Conservation (phyloP, 352 stramenopile species). For the Phytophthora meadii region DNA sequence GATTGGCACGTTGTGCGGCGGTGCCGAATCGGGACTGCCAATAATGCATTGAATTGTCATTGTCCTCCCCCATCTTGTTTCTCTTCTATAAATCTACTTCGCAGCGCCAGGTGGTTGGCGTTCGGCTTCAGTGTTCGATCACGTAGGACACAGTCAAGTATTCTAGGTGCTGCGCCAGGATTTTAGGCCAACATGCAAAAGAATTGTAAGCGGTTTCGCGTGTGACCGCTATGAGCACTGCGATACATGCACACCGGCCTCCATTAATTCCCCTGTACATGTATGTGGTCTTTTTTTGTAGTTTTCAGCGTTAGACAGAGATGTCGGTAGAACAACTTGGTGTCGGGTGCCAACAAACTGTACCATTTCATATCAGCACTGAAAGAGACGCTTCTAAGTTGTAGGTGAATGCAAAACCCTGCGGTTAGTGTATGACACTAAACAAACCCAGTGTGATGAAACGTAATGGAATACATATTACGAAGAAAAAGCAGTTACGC, state of each 20-base stretch:
- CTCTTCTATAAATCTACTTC: constrained; percentile 23
- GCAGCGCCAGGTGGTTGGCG: constrained; percentile 11
- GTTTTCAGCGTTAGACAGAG: no score
- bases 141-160: constrained; percentile 22
- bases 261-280: no score
- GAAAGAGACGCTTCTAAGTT: no score
- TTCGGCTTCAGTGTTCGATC: constrained; percentile 13
- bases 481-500: constrained; percentile 33
- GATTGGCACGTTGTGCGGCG: constrained; percentile 3
- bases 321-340: no score
- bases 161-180: constrained; percentile 1
- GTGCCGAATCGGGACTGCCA: background rate
- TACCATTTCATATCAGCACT: no score
- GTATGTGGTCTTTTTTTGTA: no score
- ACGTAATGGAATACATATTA: constrained; percentile 37
- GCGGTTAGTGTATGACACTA: background rate
- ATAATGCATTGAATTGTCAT: background rate
- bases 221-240: constrained; percentile 17
- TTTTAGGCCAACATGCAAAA: constrained; percentile 10
- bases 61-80: constrained; percentile 18
- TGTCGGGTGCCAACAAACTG: no score
- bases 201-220: constrained; percentile 8
- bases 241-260: constrained; percentile 15
- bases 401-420: no score
- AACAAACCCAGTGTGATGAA: constrained; percentile 14